Evolutionary conservation across 2,329 filamentous ascomycete genomes (phyloP).

Genomic region (Hypoxylon sp.): DNA sequence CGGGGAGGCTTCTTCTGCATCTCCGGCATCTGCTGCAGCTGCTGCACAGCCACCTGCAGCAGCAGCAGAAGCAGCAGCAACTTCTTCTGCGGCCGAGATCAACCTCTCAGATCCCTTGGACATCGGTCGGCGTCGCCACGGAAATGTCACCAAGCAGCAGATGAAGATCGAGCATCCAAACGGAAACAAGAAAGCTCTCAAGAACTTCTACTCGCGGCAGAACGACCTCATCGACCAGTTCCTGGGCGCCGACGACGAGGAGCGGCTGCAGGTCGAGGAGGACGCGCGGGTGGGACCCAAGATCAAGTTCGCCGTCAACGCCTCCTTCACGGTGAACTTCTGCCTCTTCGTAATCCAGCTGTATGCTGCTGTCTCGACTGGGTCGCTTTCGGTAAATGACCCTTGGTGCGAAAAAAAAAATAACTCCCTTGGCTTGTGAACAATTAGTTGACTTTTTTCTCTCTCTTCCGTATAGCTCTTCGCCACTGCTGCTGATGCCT

Average conservation of each 20-base stretch:
- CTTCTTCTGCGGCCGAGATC: conserved; percentile 30
- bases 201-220: conserved; percentile 58
- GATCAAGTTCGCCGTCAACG: conserved; percentile 62
- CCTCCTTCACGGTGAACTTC: conserved; percentile 60
- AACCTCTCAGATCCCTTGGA: conserved; percentile 49
- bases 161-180: conserved; percentile 59
- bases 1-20: conserved; percentile 12
- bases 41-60: too few species aligned
- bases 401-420: conserved; percentile 35
- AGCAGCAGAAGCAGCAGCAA: too few species aligned
- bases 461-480: conserved; percentile 54
- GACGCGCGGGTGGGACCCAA: conserved; percentile 59
- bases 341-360: conserved; percentile 66
- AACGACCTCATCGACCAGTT: conserved; percentile 61
- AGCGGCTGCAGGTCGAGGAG: conserved; percentile 60
- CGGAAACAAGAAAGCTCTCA: conserved; percentile 53
- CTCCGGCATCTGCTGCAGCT: conserved; percentile 11
- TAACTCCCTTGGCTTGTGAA: conserved; percentile 23
- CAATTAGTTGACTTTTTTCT: conserved; percentile 35
- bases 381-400: conserved; percentile 60
- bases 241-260: conserved; percentile 64
- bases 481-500: conserved; percentile 71
- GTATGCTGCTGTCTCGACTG: conserved; percentile 65
- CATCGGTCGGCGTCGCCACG: conserved; percentile 52
- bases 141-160: conserved; percentile 53